Base-by-base conservation (phyloP, 306 rosid genomes). In the Quercus rubra region DNA sequence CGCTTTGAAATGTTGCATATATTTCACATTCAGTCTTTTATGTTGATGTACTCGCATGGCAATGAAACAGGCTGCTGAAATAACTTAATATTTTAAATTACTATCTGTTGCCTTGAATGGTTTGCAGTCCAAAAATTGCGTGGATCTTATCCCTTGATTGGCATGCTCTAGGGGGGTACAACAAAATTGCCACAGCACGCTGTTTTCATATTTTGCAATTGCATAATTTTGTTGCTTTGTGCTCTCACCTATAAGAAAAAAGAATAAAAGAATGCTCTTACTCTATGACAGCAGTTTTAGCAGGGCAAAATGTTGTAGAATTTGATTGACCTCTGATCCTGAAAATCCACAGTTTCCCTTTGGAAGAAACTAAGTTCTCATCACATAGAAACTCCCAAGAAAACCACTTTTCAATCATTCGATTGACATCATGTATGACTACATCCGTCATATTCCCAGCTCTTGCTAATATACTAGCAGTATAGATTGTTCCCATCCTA, bases 361-460 rank as follows among this genome's bases (percentile, higher is more conserved):
- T 91, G 38, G 97, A 90, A 82, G 93, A 79, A 72, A 89, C 81
- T 71, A 95, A 79, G 87, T 95, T 95, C 87, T 90, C 95, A 76
- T 91, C 91, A 80, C 99, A 90, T 20, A 95, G 90, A 73, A 95
- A 90, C 85, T 95, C 99, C 97, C 92, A 89, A 58, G 97, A 95
- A 86, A 90, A 95, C 98, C 99, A 91, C 86, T 89, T 92, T 85
- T 95, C 98, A 27, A 95, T 82, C 82, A 70, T 88, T 46, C 98
- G 90, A 84, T 95, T 84, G 20, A 85, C 88, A 71, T 95, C 93
- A 77, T 95, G 97, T 67, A 95, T 92, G 33, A 87, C 81, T 38
- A 92, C 96, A 58, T 90, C 84, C 0, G 96, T 91, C 78, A 20
- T 46, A 35, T 89, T 89, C 66, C 89, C 91, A 18, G 81, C 79